These are phyloP conservation scores for Xylariaceae sp. DNA, from an alignment of 2,329 filamentous ascomycete species.

Conservation along the genomic window DNA sequence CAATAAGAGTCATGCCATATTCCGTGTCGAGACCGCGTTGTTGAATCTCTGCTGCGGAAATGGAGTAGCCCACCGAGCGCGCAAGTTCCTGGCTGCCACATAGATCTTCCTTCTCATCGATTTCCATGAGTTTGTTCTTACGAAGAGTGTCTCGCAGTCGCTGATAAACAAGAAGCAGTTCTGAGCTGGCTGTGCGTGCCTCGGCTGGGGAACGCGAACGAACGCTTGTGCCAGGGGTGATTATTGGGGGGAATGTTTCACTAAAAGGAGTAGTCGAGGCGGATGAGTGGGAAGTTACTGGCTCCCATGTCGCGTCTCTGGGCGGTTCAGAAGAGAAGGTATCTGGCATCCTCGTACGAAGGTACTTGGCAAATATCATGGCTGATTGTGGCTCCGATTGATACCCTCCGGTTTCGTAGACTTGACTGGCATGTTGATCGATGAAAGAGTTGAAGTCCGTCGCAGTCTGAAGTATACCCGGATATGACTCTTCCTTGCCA, in stretches of 20 bases:
- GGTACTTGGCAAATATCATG: conserved; percentile 38
- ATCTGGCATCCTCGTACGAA: conserved; percentile 35
- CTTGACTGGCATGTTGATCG: conserved; percentile 47
- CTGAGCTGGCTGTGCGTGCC: conserved; percentile 38
- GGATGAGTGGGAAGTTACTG: conserved; percentile 26
- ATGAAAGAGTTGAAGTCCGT: conserved; percentile 67
- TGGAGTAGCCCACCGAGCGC: conserved; percentile 72
- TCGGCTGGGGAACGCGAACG: conserved; percentile 33
- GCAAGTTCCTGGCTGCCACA: conserved; percentile 57
- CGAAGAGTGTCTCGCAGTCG: conserved; percentile 56
- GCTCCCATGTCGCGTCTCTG: conserved; percentile 43
- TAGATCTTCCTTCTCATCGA: conserved; percentile 43
- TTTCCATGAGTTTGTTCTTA: conserved; percentile 47
- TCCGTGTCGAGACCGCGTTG: conserved; percentile 79
- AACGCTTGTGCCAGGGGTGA: conserved; percentile 34
- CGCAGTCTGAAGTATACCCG: conserved; percentile 62
- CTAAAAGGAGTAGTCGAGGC: conserved; percentile 40
- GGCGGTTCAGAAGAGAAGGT: conserved; percentile 36
- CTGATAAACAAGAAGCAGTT: conserved; percentile 58
- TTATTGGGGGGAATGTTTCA: conserved; percentile 38
- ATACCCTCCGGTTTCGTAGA: conserved; percentile 18
- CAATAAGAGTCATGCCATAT: conserved; percentile 69
- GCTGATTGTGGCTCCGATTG: conserved; percentile 29
- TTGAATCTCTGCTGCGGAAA: conserved; percentile 85
- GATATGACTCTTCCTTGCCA: conserved; percentile 78